Base-by-base conservation (phyloP, 352 stramenopile genomes). In the Globisporangium splendens region DNA sequence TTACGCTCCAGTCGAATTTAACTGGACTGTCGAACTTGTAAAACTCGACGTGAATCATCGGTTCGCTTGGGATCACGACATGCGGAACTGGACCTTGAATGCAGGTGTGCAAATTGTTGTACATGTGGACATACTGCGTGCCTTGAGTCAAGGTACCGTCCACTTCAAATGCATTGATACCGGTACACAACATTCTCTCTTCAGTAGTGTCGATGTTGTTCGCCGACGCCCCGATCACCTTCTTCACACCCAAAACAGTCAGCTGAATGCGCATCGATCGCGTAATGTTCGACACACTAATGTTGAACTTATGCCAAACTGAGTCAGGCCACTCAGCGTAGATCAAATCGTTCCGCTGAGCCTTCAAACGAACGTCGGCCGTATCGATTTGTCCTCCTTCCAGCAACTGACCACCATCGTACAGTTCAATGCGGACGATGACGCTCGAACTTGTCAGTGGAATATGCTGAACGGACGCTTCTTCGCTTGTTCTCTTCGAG, bases 161-260 rank as follows among this genome's bases (percentile, higher is more conserved):
- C 20, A 95, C 83, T 20, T 93, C 81, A 21, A 95, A 95, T 1
- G 77, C 78, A 57, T 95, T 95, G 59, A 95, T 64, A 13, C 85
- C 85, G 0, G 83, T 92, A 24, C 89, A 78, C 3, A 95, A 69
- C 61, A 95, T 90, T 20, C 73, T 84, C 61, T 95, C 85, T 50
- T 88, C 77, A 1, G 58, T 56, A 0, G 53, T 48, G 21, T 79
- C 73, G 50, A 78, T 68, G 31, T 58, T 79, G 1, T 73, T 66
- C 20, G 67, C 65, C 5, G 71, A 73, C 5, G 67, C 64, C 42
- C 69, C 69, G 53, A 88, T 76, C 24, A 80, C 59, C 56, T 88
- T 89, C 57, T 88, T 88, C 18, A 92, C 72, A 24, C 85, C 85
- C 10, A 88, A 53, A 20, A 95, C 61, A 11, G 79, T 90, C 42